Conservation (phyloP, 495 filamentous ascomycete species). For the Ramalina peruviana region DNA sequence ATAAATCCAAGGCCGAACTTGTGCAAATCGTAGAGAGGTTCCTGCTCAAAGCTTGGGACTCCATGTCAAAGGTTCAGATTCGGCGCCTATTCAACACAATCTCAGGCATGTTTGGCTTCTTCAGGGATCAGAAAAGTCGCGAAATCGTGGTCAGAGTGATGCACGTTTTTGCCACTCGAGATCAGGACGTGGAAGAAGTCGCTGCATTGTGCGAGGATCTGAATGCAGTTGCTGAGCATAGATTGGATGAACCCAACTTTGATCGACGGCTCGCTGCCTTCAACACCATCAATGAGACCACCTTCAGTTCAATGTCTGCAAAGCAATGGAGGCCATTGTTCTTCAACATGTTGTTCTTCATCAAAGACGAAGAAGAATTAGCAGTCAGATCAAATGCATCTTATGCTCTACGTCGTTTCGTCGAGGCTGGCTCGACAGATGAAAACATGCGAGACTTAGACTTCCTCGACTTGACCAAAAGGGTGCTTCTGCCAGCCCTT, state of each 20-base stretch:
- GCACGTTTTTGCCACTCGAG: slow-evolving; percentile 47
- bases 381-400: slow-evolving; percentile 76
- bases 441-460: slow-evolving; percentile 23
- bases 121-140: slow-evolving; percentile 64
- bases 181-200: slow-evolving; percentile 44
- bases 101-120: slow-evolving; percentile 69
- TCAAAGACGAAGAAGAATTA: slow-evolving; percentile 77
- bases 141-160: slow-evolving; percentile 58
- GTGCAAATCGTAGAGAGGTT: slow-evolving; percentile 64
- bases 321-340: slow-evolving; percentile 83
- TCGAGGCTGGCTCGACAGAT: slow-evolving; percentile 37
- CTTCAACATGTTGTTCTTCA: slow-evolving; percentile 79
- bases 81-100: slow-evolving; percentile 45
- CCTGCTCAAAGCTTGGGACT: slow-evolving; percentile 44
- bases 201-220: slow-evolving; percentile 63
- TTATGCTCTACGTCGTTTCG: slow-evolving; percentile 65
- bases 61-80: slow-evolving; percentile 42
- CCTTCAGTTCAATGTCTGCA: slow-evolving; percentile 39
- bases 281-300: slow-evolving; percentile 45
- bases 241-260: slow-evolving; percentile 76
- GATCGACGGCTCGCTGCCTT: slow-evolving; percentile 68
- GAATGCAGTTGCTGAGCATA: slow-evolving; percentile 55
- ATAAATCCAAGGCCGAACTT: slow-evolving; percentile 68
- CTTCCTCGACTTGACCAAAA: slow-evolving; percentile 34
- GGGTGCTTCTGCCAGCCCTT: slow-evolving; percentile 58